Percentiles rank a stretch among this genome's conserved stretches.
Evolutionary conservation across 2,329 filamentous ascomycete genomes (phyloP).

Genomic region (Periconia sp.): DNA sequence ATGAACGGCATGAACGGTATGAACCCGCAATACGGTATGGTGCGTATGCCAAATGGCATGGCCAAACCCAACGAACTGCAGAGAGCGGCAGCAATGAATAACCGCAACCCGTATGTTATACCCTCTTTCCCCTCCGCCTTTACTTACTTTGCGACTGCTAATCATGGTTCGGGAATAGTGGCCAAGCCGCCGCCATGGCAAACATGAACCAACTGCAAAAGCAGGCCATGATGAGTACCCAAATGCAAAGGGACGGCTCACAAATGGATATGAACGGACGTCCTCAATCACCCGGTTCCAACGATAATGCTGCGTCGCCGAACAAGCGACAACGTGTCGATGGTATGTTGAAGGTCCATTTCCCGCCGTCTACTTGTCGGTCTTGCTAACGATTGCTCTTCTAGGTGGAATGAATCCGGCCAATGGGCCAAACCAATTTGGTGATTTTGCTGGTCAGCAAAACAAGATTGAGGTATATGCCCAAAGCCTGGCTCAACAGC

Average conservation of each 20-base stretch:
- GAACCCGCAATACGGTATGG: slow-evolving; percentile 55
- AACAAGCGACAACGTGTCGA: slow-evolving; percentile 87
- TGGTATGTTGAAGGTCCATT: slow-evolving; percentile 47
- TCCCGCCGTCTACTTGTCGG: not conserved
- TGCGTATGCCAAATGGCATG: slow-evolving; percentile 67
- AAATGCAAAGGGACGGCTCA: slow-evolving; percentile 87
- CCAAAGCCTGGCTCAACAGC: slow-evolving; percentile 79
- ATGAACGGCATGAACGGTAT: slow-evolving; percentile 55
- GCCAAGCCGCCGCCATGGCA: slow-evolving; percentile 54
- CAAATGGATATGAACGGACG: slow-evolving; percentile 84
- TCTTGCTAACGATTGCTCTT: slow-evolving; percentile 60
- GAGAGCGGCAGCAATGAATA: slow-evolving; percentile 77
- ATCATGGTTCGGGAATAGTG: slow-evolving; percentile 11
- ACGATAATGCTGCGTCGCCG: slow-evolving; percentile 87
- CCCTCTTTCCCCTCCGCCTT: not conserved
- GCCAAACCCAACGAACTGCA: slow-evolving; percentile 62
- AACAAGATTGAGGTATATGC: slow-evolving; percentile 89
- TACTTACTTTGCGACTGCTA: not conserved
- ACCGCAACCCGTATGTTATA: slow-evolving; percentile 65
- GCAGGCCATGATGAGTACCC: slow-evolving; percentile 63
- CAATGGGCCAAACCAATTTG: slow-evolving; percentile 68
- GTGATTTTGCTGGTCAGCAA: slow-evolving; percentile 61
- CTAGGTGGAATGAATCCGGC: slow-evolving; percentile 74
- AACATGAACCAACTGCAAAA: slow-evolving; percentile 63
- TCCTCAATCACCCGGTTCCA: slow-evolving; percentile 77